These are phyloP conservation scores for Arthrobotrys sinensis DNA, from an alignment of 2,329 filamentous ascomycete genomes.

Conservation along the genomic window DNA sequence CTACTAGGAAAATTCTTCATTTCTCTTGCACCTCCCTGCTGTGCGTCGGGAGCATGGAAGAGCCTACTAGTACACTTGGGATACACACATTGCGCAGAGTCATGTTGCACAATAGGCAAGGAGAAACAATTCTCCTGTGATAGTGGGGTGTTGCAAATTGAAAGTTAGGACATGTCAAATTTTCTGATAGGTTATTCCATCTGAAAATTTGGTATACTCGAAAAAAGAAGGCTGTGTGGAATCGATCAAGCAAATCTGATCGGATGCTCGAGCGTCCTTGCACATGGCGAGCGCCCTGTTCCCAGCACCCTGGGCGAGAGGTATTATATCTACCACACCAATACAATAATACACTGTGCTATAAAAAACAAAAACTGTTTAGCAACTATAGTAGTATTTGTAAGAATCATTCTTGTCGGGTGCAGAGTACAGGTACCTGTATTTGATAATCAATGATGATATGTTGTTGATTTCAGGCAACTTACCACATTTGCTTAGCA, in stretches of 20 bases:
- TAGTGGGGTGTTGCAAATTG: background rate
- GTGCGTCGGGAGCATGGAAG: background rate
- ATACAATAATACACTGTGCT: background rate
- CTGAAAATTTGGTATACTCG: conserved; percentile 26
- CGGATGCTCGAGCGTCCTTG: background rate
- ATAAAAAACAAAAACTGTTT: conserved; percentile 8
- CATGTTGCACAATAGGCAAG: conserved; percentile 25
- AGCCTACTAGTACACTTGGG: conserved; percentile 1
- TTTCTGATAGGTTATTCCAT: conserved; percentile 52
- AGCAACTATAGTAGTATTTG: background rate
- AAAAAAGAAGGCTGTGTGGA: conserved; percentile 15
- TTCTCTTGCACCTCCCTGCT: background rate
- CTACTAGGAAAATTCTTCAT: conserved; percentile 4
- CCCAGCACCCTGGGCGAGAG: conserved; percentile 6
- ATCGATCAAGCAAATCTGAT: conserved; percentile 7
- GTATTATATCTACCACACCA: conserved; percentile 14
- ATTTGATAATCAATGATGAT: background rate
- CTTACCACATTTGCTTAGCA: background rate
- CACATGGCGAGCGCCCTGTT: conserved; percentile 12
- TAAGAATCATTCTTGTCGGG: background rate
- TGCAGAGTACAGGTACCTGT: conserved; percentile 12
- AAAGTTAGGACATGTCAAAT: conserved; percentile 17
- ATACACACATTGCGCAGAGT: background rate
- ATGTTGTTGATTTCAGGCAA: conserved; percentile 19
- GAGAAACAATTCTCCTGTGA: conserved; percentile 18